Conservation (phyloP, 1,284 basidiomycete genomes). For the Phaffia rhodozyma region DNA sequence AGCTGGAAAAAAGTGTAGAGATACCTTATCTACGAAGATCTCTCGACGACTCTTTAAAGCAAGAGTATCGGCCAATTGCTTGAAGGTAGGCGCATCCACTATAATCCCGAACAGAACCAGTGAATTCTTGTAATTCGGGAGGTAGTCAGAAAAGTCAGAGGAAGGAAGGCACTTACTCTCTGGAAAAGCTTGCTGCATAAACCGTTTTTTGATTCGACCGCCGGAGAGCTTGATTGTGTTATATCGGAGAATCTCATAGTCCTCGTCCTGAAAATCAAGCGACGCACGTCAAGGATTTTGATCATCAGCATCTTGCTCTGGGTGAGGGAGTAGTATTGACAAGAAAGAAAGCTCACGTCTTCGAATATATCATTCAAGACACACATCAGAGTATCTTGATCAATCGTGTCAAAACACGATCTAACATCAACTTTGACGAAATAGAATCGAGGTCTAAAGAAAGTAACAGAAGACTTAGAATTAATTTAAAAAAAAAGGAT, state of each 20-base stretch:
- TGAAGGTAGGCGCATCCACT: slow-evolving; percentile 63
- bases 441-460: slow-evolving; percentile 62
- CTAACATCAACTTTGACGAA: slow-evolving; percentile 95
- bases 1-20: slow-evolving; percentile 9
- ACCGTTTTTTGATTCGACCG: slow-evolving; percentile 47
- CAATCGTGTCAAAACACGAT: slow-evolving; percentile 92
- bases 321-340: too few species aligned
- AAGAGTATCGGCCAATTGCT: slow-evolving; percentile 49
- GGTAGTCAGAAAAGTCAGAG: background rate
- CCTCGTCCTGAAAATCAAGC: background rate
- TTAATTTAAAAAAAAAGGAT: background rate
- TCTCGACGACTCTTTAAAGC: slow-evolving; percentile 57
- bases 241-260: slow-evolving; percentile 7
- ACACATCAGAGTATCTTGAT: slow-evolving; percentile 69
- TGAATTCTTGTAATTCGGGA: too few species aligned
- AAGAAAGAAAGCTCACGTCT: background rate
- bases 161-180: slow-evolving; percentile 41
- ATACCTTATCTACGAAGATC: slow-evolving; percentile 73
- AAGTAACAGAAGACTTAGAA: slow-evolving; percentile 1
- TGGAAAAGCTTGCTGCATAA: slow-evolving; percentile 50
- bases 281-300: background rate
- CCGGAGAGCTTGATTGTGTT: slow-evolving; percentile 23
- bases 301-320: background rate
- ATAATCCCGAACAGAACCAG: background rate
- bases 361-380: slow-evolving; percentile 61